Percentiles rank a stretch among this genome's conserved stretches.
phyloP scores from a whole-genome alignment of 441 rosid species.

The Pelargonium australe region DNA sequence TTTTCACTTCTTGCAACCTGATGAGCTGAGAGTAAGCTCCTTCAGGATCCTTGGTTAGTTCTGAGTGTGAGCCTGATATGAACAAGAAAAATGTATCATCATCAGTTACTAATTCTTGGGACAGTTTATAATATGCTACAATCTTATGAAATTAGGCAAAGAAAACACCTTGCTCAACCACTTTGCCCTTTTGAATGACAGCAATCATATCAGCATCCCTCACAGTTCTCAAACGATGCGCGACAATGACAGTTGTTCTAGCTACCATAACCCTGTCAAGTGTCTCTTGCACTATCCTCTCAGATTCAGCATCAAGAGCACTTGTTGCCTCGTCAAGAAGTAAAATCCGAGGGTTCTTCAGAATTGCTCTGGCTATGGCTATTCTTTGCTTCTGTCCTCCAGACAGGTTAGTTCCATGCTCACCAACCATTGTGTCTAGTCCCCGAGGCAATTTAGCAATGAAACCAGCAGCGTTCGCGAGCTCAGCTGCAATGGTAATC shows the following conservation, averaged over 20 bases:
- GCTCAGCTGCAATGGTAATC: conserved; percentile 50
- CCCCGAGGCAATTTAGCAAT: conserved; percentile 67
- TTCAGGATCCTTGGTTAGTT: conserved; percentile 42
- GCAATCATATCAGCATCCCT: conserved; percentile 58
- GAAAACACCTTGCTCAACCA: conserved; percentile 55
- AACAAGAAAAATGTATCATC: background rate
- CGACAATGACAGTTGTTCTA: conserved; percentile 66
- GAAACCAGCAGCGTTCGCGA: conserved; percentile 67
- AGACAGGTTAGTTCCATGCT: conserved; percentile 65
- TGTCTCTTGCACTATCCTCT: conserved; percentile 65
- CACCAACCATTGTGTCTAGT: conserved; percentile 70
- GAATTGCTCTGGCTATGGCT: conserved; percentile 73
- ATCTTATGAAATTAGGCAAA: too few species aligned
- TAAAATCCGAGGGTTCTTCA: conserved; percentile 58
- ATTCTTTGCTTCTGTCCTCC: conserved; percentile 83
- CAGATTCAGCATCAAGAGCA: conserved; percentile 69
- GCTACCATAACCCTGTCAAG: conserved; percentile 47
- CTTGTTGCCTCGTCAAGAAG: conserved; percentile 81
- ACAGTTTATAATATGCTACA: too few species aligned
- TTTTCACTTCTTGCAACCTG: conserved; percentile 29
- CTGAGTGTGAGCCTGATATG: conserved; percentile 53
- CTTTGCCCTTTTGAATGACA: conserved; percentile 55
- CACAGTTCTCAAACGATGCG: conserved; percentile 64
- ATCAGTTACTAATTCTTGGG: too few species aligned
- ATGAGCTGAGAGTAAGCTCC: conserved; percentile 61